Base-by-base conservation (phyloP, 306 rosid genomes). In the Corylus americana region DNA sequence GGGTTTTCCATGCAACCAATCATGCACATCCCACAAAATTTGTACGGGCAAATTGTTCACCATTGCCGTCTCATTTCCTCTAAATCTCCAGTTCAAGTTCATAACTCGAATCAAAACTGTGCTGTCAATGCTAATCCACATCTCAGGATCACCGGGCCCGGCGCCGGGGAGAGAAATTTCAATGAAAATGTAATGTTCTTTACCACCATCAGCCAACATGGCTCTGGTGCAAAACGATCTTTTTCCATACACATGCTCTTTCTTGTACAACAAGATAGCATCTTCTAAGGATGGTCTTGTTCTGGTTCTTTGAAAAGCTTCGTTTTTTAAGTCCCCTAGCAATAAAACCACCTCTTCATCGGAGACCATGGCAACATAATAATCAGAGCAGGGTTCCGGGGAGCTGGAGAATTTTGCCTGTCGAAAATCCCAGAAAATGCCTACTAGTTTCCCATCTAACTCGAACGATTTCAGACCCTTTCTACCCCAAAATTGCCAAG, bases 71-170 rank as follows among this genome's bases (percentile, higher is more conserved):
- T 90, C 91, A 58, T 92, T 92, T 73, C 97, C 94, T 79, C 93
- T 83, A 29, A 92, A 92, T 73, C 88, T 92, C 94, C 97, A 89
- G 82, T 89, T 85, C 85, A 92, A 78, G 83, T 92, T 92, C 88
- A 85, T 86, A 42, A 92, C 63, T 39, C 92, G 86, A 68, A 81
- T 83, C 0, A 77, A 85, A 83, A 84, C 77, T 2, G 73, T 70
- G 37, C 92, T 90, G 42, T 90, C 92, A 44, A 92, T 83, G 73
- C 64, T 87, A 25, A 92, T 91, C 89, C 90, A 89, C 93, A 92
- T 90, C 70, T 92, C 91, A 1, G 94, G 93, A 48, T 90, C 92
- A n/a, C 79, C 90, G 37, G 91, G 88, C 50, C 87, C 92, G 37
- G 91, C 87, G 42, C 87, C 92, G 0, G 79, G 81, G 27, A 92